Evolutionary conservation across 805 yeast species (phyloP), one percentile per base, ranked within the genome.

Genomic region (Nakazawaea wickerhamii): DNA sequence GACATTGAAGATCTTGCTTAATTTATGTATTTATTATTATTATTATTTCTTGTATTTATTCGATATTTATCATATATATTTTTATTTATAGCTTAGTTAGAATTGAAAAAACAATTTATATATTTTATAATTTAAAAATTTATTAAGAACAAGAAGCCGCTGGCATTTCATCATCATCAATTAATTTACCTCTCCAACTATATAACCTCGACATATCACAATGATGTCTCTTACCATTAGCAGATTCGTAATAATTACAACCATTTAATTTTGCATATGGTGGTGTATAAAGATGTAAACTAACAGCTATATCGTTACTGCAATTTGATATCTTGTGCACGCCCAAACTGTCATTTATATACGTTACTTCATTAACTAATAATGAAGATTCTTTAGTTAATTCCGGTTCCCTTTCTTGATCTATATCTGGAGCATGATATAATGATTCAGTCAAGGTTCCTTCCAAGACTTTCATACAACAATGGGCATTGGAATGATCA

Each of bases 401-500:
- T 18, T 31, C 32, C 13, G 44, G 44, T 10, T 19, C 30, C 60
- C 40, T 42, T 17, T 36, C 47, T 6, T 31, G 21, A 6, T 59
- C 64, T 2, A 53, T 51, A 5, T 48, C 48, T 2, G 84, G 84
- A 45, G 67, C 57, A 27, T 71, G 75, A 51, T 75, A 81, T 17
- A 79, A 61, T 7, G 73, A 68, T 59, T 83, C 91, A 10, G 62
- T 61, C 38, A 83, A 64, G 23, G 61, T 57, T 6, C 90, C 90
- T 50, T 72, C 65, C 47, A 83, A 64, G 35, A 83, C 66, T 58
- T 82, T 82, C 79, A 83, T 81, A 47, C 81, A 71, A 60, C 91
- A 83, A 60, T 83, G 88, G 10, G 89, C 87, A 42, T 74, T 69
- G 17, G 88, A 85, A 52, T 83, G 91, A 58, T 81, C 87, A 57